These are phyloP conservation scores for Candida manassasensis DNA, from an alignment of 805 yeast genomes.

Conservation along the genomic window DNA sequence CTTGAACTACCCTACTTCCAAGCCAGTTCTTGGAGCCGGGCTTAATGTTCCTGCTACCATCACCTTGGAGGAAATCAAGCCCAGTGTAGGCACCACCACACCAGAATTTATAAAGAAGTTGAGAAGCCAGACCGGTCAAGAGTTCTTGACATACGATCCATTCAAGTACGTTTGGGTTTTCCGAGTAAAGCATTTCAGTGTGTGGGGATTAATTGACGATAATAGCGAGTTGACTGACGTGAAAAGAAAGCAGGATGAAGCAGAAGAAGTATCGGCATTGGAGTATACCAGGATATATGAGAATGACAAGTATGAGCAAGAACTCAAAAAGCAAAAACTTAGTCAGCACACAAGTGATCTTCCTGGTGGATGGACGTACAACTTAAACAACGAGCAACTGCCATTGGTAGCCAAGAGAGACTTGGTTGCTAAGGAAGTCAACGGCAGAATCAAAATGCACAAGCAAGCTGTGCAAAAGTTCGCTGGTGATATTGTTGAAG, in stretches of 20 bases:
- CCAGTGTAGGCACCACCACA: slow-evolving; percentile 41
- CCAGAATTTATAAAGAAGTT: slow-evolving; percentile 47
- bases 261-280: slow-evolving; percentile 40
- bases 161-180: slow-evolving; percentile 73
- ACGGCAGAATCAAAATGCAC: slow-evolving; percentile 18
- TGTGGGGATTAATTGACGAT: slow-evolving; percentile 72
- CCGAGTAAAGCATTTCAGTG: slow-evolving; percentile 84
- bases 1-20: slow-evolving; percentile 40
- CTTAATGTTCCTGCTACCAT: slow-evolving; percentile 74
- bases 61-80: slow-evolving; percentile 58
- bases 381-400: slow-evolving; percentile 10
- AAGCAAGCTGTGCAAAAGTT: slow-evolving; percentile 12
- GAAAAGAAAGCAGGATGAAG: slow-evolving; percentile 29
- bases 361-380: slow-evolving; percentile 36
- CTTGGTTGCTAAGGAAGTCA: slow-evolving; percentile 28
- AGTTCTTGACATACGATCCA: slow-evolving; percentile 76
- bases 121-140: slow-evolving; percentile 60
- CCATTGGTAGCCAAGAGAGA: slow-evolving; percentile 26
- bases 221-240: slow-evolving; percentile 29
- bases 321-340: slow-evolving; percentile 31
- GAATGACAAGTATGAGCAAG: slow-evolving; percentile 24
- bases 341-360: slow-evolving; percentile 24
- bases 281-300: slow-evolving; percentile 28
- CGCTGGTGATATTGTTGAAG: neutral
- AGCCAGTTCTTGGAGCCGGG: slow-evolving; percentile 65